Evolutionary conservation across 805 yeast species (phyloP), one percentile per base, ranked within the genome.

Genomic region (Tetrapisispora pingtungensis): DNA sequence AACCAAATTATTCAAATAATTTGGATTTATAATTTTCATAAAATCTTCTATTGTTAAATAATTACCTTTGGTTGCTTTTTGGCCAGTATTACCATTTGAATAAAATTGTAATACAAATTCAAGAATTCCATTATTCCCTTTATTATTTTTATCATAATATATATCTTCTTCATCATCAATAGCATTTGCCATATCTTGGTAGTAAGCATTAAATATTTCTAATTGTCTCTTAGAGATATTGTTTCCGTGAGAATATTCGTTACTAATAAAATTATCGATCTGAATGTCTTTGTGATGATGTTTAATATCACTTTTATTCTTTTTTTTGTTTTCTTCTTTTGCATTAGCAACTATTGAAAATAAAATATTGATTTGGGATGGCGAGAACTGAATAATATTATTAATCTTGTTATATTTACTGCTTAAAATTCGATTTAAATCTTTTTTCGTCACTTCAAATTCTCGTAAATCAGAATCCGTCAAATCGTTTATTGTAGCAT

Each of bases 1-100:
- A 12, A 61, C 61, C 6, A 60, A 40, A 49, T 64, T 66, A 43
- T 64, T 64, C 33, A 62, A 46, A 47, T 65, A 66, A 46, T 69
- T 69, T 26, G 72, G 71, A 49, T 69, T 69, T 17, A 67, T 44
- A 31, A 68, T 62, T 49, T 67, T 67, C 54, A 67, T 54, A 43
- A 68, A 68, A 47, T 68, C 73, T 27, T 67, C 68, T 14, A 66
- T 58, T 1, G 62, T 65, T 35, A 69, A 47, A 40, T 64, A 49
- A 7, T 54, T 49, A 17, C 50, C 52, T 46, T 50, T 47, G 0
- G 52, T 48, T 6, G 54, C 49, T n/a, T 41, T 51, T 37, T 48
- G 61, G 4, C 40, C 36, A 17, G 43, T 47, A 14, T 31, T 24
- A 12, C 38, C 38, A 10, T 32, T 7, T 14, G 33, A 17, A 26